Base-by-base conservation (phyloP, 2,329 filamentous ascomycete species). In the Pseudogymnoascus sp. region DNA sequence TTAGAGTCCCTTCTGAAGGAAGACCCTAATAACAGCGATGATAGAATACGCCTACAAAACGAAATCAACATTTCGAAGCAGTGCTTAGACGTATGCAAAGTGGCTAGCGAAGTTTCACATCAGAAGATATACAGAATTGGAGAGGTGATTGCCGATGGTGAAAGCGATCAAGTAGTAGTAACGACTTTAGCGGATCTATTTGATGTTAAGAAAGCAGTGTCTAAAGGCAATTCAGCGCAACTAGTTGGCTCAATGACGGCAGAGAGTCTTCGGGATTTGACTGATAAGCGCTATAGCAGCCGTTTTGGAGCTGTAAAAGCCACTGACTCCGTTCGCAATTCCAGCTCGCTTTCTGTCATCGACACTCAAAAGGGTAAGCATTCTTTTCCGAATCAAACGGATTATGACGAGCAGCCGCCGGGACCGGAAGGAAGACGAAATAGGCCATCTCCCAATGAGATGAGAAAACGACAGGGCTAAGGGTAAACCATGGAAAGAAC, bases 121-220 rank as follows among this genome's bases (percentile, higher is more conserved):
- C 72, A 72, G 63, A 76, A 73, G 62, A 69, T 73, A 62, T 72
- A 73, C 65, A 61, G 59, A 61, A 31, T 61, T 42, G 59, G 37
- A 12, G 59, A 61, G 53, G 25, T 59, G 53, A 59, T 34, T 31
- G 18, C 40, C 40, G 40, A 43, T 23, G n/a, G 40, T 43, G 40
- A 23, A 42, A n/a, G 63, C 66, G 28, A 65, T 34, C 56, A 62
- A 64, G 63, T 77, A 31, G 73, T 78, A 63, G 70, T 78, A 63
- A 77, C 71, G 63, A 77, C 75, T 65, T 66, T 76, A 64, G 75
- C 75, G 40, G 76, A 77, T 71, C 69, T 78, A 61, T 78, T 79
- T 63, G 70, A 77, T 65, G 69, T 78, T 61, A 72, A 69, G 64
- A 77, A 75, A 68, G 75, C 72, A 37, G 59, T 68, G 61, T 73